Base-by-base conservation (phyloP, 805 yeast species). In the Saccharomycopsis sp. region DNA sequence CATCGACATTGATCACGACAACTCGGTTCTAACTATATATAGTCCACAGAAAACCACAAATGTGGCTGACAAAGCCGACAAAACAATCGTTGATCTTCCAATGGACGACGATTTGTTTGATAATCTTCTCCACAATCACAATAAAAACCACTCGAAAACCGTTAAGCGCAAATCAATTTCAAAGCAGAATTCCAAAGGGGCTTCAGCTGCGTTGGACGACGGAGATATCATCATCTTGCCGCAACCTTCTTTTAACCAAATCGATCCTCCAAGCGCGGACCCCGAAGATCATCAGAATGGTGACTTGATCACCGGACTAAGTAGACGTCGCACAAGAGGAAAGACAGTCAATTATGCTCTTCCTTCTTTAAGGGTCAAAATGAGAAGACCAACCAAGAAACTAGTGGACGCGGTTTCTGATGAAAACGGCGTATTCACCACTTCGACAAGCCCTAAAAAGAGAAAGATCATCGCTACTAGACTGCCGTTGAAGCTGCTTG, bases 361-460 rank as follows among this genome's bases (percentile, higher is more conserved):
- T 38, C 90, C 91, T 0, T 83, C 92, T 1, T 69, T 86, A 56
- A 74, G 87, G 47, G 80, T 78, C 15, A 87, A 87, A 67, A 77
- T 86, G 85, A 78, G 96, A 66, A 76, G 93, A 63, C 83, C 82
- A 38, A 75, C 84, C 0, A 85, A 74, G 34, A 76, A 77, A 62
- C 72, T 84, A 51, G 82, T 81, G 2, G 88, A 83, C 68, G 91
- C 91, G 1, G 82, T 85, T 0, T 73, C 70, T 5, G 74, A 69
- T 25, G 68, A 69, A 24, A 44, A 8, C 14, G 41, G 14, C 8
- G 14, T 9, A 9, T 35, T 35, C 8, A 35, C 14, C 14, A 35
- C 41, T 8, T 35, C 41, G 14, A 35, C 8, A 35, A 60, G 56
- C 53, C 67, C 8, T 35, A 35, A 35, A 35, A 8, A 8, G 14